A percentile compares a stretch with the other conserved stretches of the same genome.
Conservation (phyloP, 306 rosid genomes). For the Malus fusca region DNA sequence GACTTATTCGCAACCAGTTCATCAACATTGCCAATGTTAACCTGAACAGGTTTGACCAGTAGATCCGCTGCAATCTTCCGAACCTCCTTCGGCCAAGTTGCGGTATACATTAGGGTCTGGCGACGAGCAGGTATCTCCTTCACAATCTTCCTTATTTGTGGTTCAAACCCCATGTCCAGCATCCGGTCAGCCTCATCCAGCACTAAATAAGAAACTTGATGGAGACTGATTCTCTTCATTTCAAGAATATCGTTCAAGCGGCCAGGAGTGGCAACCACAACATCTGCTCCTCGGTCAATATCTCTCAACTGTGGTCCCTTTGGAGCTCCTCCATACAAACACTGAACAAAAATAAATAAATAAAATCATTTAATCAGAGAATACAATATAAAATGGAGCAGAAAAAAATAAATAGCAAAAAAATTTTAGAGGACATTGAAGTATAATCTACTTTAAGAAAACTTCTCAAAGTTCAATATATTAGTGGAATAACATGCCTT, state of each 20-base stretch:
- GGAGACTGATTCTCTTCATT: conserved; percentile 87
- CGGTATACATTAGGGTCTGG: conserved; percentile 97
- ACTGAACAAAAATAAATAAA: conserved; percentile 22
- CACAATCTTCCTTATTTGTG: conserved; percentile 95
- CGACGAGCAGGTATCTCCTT: conserved; percentile 90
- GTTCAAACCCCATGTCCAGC: conserved; percentile 99
- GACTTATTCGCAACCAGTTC: conserved; percentile 97
- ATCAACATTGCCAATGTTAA: conserved; percentile 92
- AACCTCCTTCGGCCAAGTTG: conserved; percentile 99
- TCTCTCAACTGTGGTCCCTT: conserved; percentile 98
- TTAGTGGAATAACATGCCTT: too few relatives aligned
- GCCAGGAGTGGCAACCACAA: conserved; percentile 99
- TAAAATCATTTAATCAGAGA: background rate
- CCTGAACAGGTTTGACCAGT: conserved; percentile 85
- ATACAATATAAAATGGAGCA: background rate
- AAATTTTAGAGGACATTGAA: background rate
- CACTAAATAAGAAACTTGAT: conserved; percentile 88
- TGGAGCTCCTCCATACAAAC: conserved; percentile 98
- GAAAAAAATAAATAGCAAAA: background rate
- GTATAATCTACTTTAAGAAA: too few relatives aligned
- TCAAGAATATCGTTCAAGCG: conserved; percentile 99
- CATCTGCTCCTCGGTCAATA: conserved; percentile 83
- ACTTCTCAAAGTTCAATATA: too few relatives aligned
- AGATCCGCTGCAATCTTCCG: conserved; percentile 96
- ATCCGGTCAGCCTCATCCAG: conserved; percentile 98